phyloP scores from a whole-genome alignment of 192 early-diverging fungal genomes.

The Coemansia sp. region DNA sequence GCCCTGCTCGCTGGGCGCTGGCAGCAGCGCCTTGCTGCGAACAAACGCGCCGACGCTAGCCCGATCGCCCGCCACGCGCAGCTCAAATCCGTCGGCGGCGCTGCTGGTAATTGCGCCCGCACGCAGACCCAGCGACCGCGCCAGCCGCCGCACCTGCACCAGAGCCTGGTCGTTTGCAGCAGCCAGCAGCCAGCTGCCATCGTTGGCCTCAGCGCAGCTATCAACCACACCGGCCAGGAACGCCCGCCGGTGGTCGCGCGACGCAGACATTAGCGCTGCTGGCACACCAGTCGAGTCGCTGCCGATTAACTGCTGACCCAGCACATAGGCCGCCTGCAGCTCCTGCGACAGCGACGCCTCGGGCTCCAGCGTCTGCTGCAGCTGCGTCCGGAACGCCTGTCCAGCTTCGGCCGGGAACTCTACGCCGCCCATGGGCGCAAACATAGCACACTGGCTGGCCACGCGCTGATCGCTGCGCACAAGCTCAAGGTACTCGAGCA shows the following conservation, averaged over 20 bases:
- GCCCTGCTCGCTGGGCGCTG: neutral
- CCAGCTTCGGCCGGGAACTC: conserved; percentile 28
- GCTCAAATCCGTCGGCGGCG: neutral
- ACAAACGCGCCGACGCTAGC: neutral
- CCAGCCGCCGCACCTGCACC: conserved; percentile 20
- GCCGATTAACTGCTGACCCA: conserved; percentile 12
- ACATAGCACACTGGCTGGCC: conserved; percentile 29
- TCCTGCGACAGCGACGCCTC: conserved; percentile 6
- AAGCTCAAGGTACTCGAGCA: conserved; percentile 39
- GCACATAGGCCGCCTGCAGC: conserved; percentile 16
- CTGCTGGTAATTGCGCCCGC: conserved; percentile 15
- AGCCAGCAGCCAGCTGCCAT: conserved; percentile 11
- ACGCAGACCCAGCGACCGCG: conserved; percentile 31
- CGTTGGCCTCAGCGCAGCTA: neutral
- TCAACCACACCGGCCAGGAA: conserved; percentile 35
- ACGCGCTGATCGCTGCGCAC: conserved; percentile 12
- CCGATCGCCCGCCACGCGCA: neutral
- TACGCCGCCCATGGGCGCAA: conserved; percentile 26
- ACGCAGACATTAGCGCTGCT: conserved; percentile 25
- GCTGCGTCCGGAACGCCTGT: conserved; percentile 12
- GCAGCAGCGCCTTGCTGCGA: neutral
- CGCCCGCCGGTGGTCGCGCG: conserved; percentile 23
- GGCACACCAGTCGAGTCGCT: conserved; percentile 11
- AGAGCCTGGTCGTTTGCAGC: conserved; percentile 3
- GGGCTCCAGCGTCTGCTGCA: conserved; percentile 11